phyloP scores from a whole-genome alignment of 148 eudicot genomes.

The Chenopodium berlandieri region DNA sequence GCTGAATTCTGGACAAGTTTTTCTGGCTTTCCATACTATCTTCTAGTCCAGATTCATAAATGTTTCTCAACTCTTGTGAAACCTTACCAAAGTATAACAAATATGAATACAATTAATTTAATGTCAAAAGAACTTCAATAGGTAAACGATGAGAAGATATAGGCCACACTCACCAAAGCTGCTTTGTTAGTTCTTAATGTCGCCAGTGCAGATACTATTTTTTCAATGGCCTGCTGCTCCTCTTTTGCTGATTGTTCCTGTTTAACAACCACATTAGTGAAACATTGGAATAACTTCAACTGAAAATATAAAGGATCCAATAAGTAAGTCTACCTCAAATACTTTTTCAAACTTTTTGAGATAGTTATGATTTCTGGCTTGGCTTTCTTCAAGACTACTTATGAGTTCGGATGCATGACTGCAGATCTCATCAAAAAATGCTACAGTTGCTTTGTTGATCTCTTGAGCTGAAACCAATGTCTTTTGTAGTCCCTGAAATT shows the following conservation, averaged over 20 bases:
- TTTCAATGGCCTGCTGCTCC: slow-evolving; percentile 67
- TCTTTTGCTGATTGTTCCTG: slow-evolving; percentile 78
- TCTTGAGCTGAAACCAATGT: slow-evolving; percentile 58
- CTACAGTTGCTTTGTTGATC: slow-evolving; percentile 55
- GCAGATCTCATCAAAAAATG: slow-evolving; percentile 58
- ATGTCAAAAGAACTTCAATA: neutral
- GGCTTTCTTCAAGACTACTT: slow-evolving; percentile 51
- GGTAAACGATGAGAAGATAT: neutral
- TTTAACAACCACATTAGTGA: slow-evolving; percentile 16
- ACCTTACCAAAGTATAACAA: slow-evolving; percentile 44
- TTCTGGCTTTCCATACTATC: slow-evolving; percentile 42
- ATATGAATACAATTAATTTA: neutral
- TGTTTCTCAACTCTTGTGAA: slow-evolving; percentile 53
- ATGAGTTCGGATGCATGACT: slow-evolving; percentile 50
- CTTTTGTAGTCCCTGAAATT: slow-evolving; percentile 55
- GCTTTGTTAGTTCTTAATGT: slow-evolving; percentile 52
- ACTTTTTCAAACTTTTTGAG: slow-evolving; percentile 51
- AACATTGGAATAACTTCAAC: neutral
- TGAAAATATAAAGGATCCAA: neutral
- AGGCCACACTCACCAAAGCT: slow-evolving; percentile 37
- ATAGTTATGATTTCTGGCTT: slow-evolving; percentile 39
- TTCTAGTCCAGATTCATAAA: slow-evolving; percentile 36
- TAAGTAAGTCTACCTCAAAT: slow-evolving; percentile 53
- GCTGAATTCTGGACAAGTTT: slow-evolving; percentile 52
- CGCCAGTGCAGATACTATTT: slow-evolving; percentile 57